phyloP scores from a whole-genome alignment of 2,329 filamentous ascomycete species.

The Stachybotrys echinatus region DNA sequence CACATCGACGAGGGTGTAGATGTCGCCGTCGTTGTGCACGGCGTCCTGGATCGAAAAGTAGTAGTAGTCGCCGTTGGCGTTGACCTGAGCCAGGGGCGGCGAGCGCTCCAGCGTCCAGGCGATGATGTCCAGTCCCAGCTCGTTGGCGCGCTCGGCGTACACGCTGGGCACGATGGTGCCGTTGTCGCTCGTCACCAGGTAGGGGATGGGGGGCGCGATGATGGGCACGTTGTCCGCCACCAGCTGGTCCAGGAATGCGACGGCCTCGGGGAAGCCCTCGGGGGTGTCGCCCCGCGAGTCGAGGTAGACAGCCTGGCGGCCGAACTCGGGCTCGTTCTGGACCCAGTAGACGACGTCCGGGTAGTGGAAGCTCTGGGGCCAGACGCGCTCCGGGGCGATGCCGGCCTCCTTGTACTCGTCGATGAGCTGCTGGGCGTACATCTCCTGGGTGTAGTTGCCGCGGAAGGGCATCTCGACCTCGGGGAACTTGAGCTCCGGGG shows the following conservation, averaged over 20 bases:
- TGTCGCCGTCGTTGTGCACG: conserved; percentile 59
- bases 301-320: conserved; percentile 57
- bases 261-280: conserved; percentile 45
- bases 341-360: conserved; percentile 64
- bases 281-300: conserved; percentile 55
- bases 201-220: conserved; percentile 58
- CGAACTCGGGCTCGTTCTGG: conserved; percentile 54
- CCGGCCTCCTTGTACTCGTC: conserved; percentile 50
- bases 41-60: conserved; percentile 49
- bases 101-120: conserved; percentile 66
- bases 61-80: conserved; percentile 46
- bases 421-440: conserved; percentile 60
- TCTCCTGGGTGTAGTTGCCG: conserved; percentile 57
- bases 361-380: conserved; percentile 61
- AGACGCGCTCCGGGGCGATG: conserved; percentile 50
- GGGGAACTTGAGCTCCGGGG: conserved; percentile 63
- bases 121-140: conserved; percentile 58
- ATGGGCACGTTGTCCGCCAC: conserved; percentile 54
- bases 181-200: conserved; percentile 48
- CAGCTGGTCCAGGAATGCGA: conserved; percentile 51
- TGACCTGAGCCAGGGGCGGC: conserved; percentile 47
- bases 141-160: conserved; percentile 57
- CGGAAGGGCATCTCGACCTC: conserved; percentile 66
- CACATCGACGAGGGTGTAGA: conserved; percentile 61
- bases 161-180: conserved; percentile 55